phyloP scores from a whole-genome alignment of 106 monocot genomes.

The Platanthera guangdongensis region DNA sequence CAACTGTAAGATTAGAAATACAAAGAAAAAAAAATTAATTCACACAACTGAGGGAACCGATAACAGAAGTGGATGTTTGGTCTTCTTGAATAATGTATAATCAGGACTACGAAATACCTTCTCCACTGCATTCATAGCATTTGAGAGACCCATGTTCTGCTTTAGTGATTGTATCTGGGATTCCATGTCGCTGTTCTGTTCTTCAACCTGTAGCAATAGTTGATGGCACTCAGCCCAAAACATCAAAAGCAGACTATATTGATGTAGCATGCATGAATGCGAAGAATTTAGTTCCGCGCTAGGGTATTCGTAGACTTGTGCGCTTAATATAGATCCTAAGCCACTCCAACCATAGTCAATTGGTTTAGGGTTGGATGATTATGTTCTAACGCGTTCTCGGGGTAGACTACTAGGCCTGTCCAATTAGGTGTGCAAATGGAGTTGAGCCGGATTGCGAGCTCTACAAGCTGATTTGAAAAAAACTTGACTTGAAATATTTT shows the following conservation, averaged over 20 bases:
- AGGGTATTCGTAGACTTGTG: too few relatives aligned
- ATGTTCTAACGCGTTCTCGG: too few relatives aligned
- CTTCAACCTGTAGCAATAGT: conserved; percentile 1
- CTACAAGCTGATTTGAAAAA: too few relatives aligned
- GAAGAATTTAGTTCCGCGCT: too few relatives aligned
- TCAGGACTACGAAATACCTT: background rate
- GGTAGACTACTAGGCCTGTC: too few relatives aligned
- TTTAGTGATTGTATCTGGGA: conserved; percentile 7
- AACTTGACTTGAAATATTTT: too few relatives aligned
- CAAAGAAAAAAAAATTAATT: background rate
- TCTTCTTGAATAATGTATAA: background rate
- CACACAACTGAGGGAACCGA: background rate
- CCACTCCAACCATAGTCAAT: too few relatives aligned
- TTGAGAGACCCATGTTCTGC: background rate
- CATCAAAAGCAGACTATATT: background rate
- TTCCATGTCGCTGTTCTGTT: conserved; percentile 9
- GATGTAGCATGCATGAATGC: background rate
- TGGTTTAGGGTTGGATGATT: too few relatives aligned
- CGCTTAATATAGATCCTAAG: too few relatives aligned
- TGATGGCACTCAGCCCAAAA: background rate
- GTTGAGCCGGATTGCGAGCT: too few relatives aligned
- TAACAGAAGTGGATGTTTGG: background rate
- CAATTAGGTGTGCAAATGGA: too few relatives aligned
- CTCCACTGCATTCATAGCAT: conserved; percentile 6
- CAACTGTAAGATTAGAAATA: background rate